Evolutionary conservation across 257 asterid species (phyloP).

Genomic region (Salvia miltiorrhiza): DNA sequence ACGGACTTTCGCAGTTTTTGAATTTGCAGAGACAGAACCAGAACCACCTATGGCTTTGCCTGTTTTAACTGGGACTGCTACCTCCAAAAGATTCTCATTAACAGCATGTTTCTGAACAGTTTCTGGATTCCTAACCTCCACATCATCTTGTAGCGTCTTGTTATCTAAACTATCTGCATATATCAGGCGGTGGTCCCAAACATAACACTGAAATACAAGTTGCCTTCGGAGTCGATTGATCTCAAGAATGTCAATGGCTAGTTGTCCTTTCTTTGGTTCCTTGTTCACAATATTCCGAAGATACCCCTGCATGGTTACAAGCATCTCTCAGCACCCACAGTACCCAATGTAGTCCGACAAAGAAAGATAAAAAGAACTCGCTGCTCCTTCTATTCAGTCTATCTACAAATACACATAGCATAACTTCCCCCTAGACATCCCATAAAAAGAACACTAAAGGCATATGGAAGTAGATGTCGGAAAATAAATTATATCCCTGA

Average conservation of each 20-base stretch:
- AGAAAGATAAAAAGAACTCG: not conserved
- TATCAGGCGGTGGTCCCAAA: conserved; percentile 83
- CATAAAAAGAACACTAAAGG: not conserved
- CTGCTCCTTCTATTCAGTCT: not conserved
- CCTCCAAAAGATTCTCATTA: conserved; percentile 32
- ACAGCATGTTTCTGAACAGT: conserved; percentile 34
- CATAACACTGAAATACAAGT: conserved; percentile 64
- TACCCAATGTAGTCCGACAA: not conserved
- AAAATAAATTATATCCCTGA: not conserved
- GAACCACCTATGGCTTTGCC: conserved; percentile 7
- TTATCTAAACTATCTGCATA: conserved; percentile 46
- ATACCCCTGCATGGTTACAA: conserved; percentile 51
- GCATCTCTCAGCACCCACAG: conserved; percentile 21
- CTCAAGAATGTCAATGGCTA: conserved; percentile 71
- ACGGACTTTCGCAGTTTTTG: conserved; percentile 29
- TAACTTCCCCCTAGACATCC: not conserved
- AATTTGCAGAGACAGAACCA: conserved; percentile 31
- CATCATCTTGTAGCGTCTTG: conserved; percentile 31
- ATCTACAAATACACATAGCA: not conserved
- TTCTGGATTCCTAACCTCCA: conserved; percentile 35
- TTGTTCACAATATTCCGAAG: conserved; percentile 48
- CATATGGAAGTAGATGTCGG: not conserved
- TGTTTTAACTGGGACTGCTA: conserved; percentile 22
- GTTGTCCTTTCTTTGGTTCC: conserved; percentile 54
- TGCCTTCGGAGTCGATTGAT: conserved; percentile 78